Evolutionary conservation across 176 grass and related monocot species (phyloP).

Genomic region (Zea luxurians): DNA sequence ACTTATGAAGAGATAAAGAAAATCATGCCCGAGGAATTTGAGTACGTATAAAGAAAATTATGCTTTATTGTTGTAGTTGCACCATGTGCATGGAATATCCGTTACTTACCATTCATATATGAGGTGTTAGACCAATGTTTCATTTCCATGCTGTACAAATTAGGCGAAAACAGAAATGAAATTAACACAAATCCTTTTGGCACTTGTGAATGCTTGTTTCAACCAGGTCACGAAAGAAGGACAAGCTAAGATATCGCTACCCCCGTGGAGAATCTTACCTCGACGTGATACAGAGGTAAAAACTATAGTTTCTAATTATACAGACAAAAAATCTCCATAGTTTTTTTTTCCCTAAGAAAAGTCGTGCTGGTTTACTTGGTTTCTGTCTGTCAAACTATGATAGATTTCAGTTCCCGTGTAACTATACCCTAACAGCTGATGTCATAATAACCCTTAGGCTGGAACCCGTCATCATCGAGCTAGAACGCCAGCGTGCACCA

Average conservation of each 20-base stretch:
- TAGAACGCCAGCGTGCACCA: slow-evolving; percentile 91
- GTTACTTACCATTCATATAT: slow-evolving; percentile 4
- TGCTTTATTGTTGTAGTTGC: slow-evolving; percentile 17
- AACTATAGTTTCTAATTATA: slow-evolving; percentile 24
- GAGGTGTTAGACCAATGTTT: neutral
- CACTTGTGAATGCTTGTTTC: slow-evolving; percentile 18
- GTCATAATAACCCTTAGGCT: slow-evolving; percentile 48
- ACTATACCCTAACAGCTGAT: slow-evolving; percentile 11
- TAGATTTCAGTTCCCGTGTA: neutral
- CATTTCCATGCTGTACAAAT: neutral
- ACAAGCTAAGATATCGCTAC: slow-evolving; percentile 97
- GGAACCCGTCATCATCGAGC: slow-evolving; percentile 96
- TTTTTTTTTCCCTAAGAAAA: neutral
- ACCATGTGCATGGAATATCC: slow-evolving; percentile 6
- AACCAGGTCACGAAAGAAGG: slow-evolving; percentile 86
- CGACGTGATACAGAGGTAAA: slow-evolving; percentile 95
- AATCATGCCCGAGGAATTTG: slow-evolving; percentile 93
- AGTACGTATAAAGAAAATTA: slow-evolving; percentile 56
- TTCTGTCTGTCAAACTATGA: neutral
- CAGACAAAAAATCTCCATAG: neutral
- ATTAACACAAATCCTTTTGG: neutral
- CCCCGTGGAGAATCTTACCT: slow-evolving; percentile 97
- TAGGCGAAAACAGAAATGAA: neutral
- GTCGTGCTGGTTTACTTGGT: neutral
- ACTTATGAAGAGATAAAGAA: slow-evolving; percentile 99